Base-by-base conservation (phyloP, 805 yeast genomes). In the Lachancea dasiensis region DNA sequence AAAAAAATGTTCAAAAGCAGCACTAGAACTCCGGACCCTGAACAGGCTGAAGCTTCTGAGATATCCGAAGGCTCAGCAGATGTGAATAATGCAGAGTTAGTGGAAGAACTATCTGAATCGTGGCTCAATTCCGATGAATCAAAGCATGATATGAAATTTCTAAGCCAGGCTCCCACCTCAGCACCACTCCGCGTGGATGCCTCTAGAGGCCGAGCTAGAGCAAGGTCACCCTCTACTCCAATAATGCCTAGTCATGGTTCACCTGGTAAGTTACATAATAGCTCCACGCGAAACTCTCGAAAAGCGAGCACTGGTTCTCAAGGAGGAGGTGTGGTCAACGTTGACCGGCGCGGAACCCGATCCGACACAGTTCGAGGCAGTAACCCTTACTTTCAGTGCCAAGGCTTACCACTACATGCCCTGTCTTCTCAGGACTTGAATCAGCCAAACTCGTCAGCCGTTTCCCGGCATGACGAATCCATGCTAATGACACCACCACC, bases 401-500 rank as follows among this genome's bases (percentile, higher is more conserved):
- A 75, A 46, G 81, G 81, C 1, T 52, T 71, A 7, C 80, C 81
- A 3, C 77, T 77, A 3, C 81, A 75, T 47, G 66, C 60, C 27
- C 31, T 43, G 32, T 43, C 52, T 18, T 48, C 46, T 25, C 50
- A 41, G 39, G 51, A 43, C 24, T 30, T 44, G 21, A 46, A 43
- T 15, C 15, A 33, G 21, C 44, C 28, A 6, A 33, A 32, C 21
- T 16, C 19, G 3, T 31, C 36, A 7, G 21, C 23, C 21, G 21
- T 28, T 11, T 31, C 24, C 20, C 36, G 20, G 9, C 10, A 22
- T 14, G 33, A 38, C 11, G 30, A 24, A 17, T 31, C 40, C 11
- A 18, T 20, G 7, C 22, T 36, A 3, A 36, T 36, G 29, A 43
- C 49, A 9, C 46, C 49, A 4, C 40, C 45, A 10, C 26, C 47